Base-by-base conservation (phyloP, 805 yeast species). In the Teunomyces kruisii region DNA sequence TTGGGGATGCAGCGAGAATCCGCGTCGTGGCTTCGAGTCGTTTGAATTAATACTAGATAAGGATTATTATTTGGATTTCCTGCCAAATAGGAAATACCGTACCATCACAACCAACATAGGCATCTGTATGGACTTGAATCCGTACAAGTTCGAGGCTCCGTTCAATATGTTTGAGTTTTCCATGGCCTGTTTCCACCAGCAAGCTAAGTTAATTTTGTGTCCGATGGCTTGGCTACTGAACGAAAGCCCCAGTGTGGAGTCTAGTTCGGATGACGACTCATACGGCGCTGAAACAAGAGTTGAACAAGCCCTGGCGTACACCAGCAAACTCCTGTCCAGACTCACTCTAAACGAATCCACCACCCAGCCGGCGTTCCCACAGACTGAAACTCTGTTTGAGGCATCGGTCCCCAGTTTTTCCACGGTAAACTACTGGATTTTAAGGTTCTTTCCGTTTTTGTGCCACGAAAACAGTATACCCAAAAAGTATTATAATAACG, bases 111-210 rank as follows among this genome's bases (percentile, higher is more conserved):
- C 85, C 1, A 75, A 83, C 28, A 72, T 91, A 44, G 98, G 97
- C 0, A 89, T 91, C 5, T 91, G 98, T 61, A 91, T 91, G 97
- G 98, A 91, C 65, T 63, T 91, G 49, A 90, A 88, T 60, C 96
- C 97, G 0, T 86, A 87, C 61, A 75, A 86, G 59, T 91, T 91
- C 61, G 71, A 78, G 50, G 89, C 96, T 1, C 90, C 95, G 1
- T 90, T 88, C 64, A 70, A 75, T 30, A 74, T 70, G 19, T 88
- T 78, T 58, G 97, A 91, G 62, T 88, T 86, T 62, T 75, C 91
- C 0, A 60, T 64, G 24, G 71, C 72, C 42, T 81, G 86, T 47
- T 58, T 68, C 15, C 54, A 63, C 0, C 73, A 80, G 36, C 56
- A 69, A 9, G 78, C 80, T 0, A 72, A 78, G 28, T 64, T 91